Base-by-base conservation (phyloP, 163 green algal genomes). In the Chlamydomonas reinhardtii region DNA sequence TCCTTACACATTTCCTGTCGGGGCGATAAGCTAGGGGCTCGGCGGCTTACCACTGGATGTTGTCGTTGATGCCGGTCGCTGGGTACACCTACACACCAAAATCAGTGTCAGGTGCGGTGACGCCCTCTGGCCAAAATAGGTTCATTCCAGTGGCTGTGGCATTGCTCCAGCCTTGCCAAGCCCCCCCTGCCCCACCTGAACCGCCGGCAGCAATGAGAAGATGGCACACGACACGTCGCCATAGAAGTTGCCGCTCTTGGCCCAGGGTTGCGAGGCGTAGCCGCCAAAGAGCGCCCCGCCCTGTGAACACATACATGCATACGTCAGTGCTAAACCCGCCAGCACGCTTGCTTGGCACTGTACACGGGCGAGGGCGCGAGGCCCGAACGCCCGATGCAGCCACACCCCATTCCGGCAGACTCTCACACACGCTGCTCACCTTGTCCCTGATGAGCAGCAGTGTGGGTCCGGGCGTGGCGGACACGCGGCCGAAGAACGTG, bases 191-290 rank as follows among this genome's bases (percentile, higher is more conserved):
- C 69, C 12, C 35, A 56, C 66, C 66, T 73, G 69, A 35, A 74
- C 19, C 34, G 11, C 34, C 6, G 90, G 85, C 31, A 61, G 32
- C n/a, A 93, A 43, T n/a, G 65, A 72, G 75, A 93, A 93, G 17
- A 94, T 64, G 80, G 93, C 93, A 34, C 54, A 87, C 0, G 88
- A 74, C 1, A 62, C 43, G 80, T 92, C 90, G 76, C 94, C 94
- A 87, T 92, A 97, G 81, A 95, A 97, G 19, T 61, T 82, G 20
- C 94, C 94, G 39, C 84, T 89, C 79, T 94, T 94, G n/a, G 82
- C 54, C 94, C 94, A 97, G 14, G 93, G 89, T 31, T 88, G 82
- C 29, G 92, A 65, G 5, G 94, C 94, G 70, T 93, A 93, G 17
- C 94, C 94, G 2, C 93, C 94, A 87, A 96, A 95, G 27, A 94